Evolutionary conservation across 192 early-diverging fungal genomes (phyloP), one percentile per base, ranked within the genome.

Genomic region (Obelidium mucronatum): DNA sequence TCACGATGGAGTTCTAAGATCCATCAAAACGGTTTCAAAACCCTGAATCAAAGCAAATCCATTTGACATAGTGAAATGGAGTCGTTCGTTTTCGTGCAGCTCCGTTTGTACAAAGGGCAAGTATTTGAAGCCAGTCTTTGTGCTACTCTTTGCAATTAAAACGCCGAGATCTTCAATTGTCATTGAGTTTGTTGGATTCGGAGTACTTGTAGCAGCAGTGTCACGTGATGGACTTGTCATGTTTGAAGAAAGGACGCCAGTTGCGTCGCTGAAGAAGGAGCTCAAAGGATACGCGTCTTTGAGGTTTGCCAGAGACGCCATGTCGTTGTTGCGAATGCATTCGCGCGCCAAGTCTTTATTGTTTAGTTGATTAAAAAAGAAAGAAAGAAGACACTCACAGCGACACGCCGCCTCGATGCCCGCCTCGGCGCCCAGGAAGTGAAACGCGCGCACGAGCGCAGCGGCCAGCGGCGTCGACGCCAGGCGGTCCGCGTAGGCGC

Each of bases 61-160:
- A 35, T 74, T 74, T 1, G 58, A 62, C 56, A 5, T 40, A 26
- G 8, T 17, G 59, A 74, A 74, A 28, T 62, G 58, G 0, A 74
- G 60, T 2, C 72, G 72, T 40, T 74, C 72, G 42, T 74, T 74
- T 74, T 74, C 72, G 40, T 74, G 56, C 8, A 74, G 31, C 33
- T 74, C 72, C 5, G 72, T 74, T 22, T 40, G 58, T 11, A 74
- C 60, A 48, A 74, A 74, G 17, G 24, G 60, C 1, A 44, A 15
- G 39, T 60, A 74, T 22, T 74, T 60, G 1, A 30, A 24, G 22
- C 72, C 72, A 59, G 33, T 58, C 59, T 63, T 60, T 51, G 59
- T 62, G 40, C 59, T 42, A 34, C 33, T 39, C 33, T 74, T 74
- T 22, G 72, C 72, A 74, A 74, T 74, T n/a, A 74, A 48, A 30